Base-by-base conservation (phyloP, 306 rosid genomes). In the Adenanthera pavonina region DNA sequence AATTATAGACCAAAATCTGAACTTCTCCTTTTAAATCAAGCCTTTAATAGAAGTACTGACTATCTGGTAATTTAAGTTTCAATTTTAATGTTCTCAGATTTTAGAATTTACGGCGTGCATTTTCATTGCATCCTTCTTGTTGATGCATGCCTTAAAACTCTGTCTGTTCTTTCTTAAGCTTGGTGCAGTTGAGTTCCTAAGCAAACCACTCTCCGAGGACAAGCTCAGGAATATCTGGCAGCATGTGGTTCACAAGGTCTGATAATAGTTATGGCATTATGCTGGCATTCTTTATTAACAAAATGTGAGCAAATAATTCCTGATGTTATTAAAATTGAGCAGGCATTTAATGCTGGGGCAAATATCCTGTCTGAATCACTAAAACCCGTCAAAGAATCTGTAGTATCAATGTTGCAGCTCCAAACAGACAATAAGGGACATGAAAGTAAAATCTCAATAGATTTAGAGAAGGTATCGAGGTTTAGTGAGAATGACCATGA, bases 161-260 rank as follows among this genome's bases (percentile, higher is more conserved):
- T 80, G 74, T 70, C 74, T 70, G 59, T 74, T 84, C 66, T 69
- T 49, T 76, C 85, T 85, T 80, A 89, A 96, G 99, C 97, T 86
- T 80, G 99, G 99, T 13, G 99, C 97, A 49, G 97, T 93, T 65
- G 99, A 94, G 86, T 94, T 93, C 86, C 88, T 96, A 64, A 84
- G 33, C 46, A 96, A 96, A 88, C 99, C 99, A 10, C 92, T 96
- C 53, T 94, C 95, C 0, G 98, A 93, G 73, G 99, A 94, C 61
- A 96, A 94, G 85, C 92, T 96, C 43, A 89, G 87, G 92, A 92
- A 96, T 78, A 90, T 96, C 76, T 96, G 99, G 99, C 99, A 96
- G 92, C 99, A 96, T 87, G 99, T 94, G 56, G 97, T 94, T 89
- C 99, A 94, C 84, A 96, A 94, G 99, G 99, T 96, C 56, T 52